Evolutionary conservation across 2,329 filamentous ascomycete species (phyloP), one percentile per base, ranked within the genome.

Genomic region (Apiospora sp.): DNA sequence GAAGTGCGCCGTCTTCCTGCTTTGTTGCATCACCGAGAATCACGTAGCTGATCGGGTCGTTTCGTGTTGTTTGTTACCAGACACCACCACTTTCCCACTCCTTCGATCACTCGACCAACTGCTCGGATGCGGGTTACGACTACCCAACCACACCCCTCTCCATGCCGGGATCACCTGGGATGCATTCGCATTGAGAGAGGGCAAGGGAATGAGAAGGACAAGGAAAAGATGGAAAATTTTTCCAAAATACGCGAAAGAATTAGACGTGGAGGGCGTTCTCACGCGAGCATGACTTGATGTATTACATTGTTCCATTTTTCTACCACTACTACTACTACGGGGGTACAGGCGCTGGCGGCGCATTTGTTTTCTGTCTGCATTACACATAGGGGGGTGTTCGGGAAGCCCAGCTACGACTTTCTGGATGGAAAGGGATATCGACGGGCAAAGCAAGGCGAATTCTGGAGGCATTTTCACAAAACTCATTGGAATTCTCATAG

Each of bases 11-110:
- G 82, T 79, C 79, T 80, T 78, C 58, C 58, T 64, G 58, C 58
- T 64, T 64, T 64, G 58, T 81, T 82, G 81, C 80, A 81, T 78
- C 81, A 81, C 78, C 81, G 81, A 81, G 81, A 83, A 78, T 77
- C 80, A 79, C 81, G 81, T 83, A 85, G 85, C 87, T 88, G 86
- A 88, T 84, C 81, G 81, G 81, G 30, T 30, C 58, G 58, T 64
- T 61, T 64, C 58, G 58, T 64, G 58, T 41, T 64, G 58, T 64
- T 83, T 77, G 79, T 81, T 76, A 30, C 78, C 84, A 95, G 93
- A 94, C 93, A 82, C 93, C 93, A 84, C 91, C 93, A 80, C 89
- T 94, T 78, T 93, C 92, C 78, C 92, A 93, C 81, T 92, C 91
- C 41, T 93, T 91, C 81, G 91, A 93, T 78, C 89, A 91, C 80